Evolutionary conservation across 305 asterid species (phyloP).

Genomic region (Caryopteris hybrid): DNA sequence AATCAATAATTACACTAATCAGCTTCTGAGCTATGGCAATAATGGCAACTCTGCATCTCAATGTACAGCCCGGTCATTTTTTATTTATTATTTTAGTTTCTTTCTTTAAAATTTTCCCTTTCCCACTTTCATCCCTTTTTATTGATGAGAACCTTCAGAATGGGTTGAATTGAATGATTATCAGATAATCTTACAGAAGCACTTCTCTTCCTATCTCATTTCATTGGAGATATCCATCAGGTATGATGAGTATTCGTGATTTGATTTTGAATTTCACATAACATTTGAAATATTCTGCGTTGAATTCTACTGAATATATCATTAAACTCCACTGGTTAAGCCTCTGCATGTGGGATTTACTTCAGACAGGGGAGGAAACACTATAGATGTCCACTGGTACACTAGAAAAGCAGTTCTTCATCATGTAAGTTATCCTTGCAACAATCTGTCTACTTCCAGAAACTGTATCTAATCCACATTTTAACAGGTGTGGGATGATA

Average conservation of each 20-base stretch:
- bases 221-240: conserved; percentile 87
- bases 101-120: not conserved
- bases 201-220: conserved; percentile 81
- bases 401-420: conserved; percentile 67
- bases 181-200: conserved; percentile 85
- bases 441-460: not conserved
- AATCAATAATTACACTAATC: conserved; percentile 75
- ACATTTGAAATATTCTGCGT: not conserved
- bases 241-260: conserved; percentile 14
- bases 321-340: conserved; percentile 28
- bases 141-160: not conserved
- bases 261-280: not conserved
- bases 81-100: too few relatives aligned
- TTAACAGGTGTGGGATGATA: conserved; percentile 48
- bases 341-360: conserved; percentile 82
- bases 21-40: conserved; percentile 48
- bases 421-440: conserved; percentile 45
- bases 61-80: conserved; percentile 18
- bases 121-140: not conserved
- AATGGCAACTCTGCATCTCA: conserved; percentile 32
- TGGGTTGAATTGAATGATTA: conserved; percentile 10
- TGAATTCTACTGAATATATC: not conserved
- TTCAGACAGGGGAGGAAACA: conserved; percentile 62
- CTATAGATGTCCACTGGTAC: conserved; percentile 81
- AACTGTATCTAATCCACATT: not conserved